phyloP scores from a whole-genome alignment of 2,329 filamentous ascomycete species.

The Diaporthe humulicola region DNA sequence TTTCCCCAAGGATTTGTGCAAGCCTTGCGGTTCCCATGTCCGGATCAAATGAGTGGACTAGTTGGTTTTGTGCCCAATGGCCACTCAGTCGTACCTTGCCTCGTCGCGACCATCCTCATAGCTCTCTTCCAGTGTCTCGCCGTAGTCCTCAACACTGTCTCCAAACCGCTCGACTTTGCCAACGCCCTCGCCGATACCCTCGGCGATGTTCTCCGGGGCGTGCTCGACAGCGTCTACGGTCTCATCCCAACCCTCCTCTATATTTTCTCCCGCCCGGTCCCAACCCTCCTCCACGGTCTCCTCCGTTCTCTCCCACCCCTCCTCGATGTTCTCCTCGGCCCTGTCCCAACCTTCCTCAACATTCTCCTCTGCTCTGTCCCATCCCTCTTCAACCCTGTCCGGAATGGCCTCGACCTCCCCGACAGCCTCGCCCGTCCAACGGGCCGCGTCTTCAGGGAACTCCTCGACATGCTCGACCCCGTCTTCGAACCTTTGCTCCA shows the following conservation, averaged over 20 bases:
- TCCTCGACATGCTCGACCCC: constrained; percentile 33
- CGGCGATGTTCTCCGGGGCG: constrained; percentile 34
- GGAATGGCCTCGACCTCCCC: constrained; percentile 31
- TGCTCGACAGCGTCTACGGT: constrained; percentile 35
- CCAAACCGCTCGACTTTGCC: constrained; percentile 36
- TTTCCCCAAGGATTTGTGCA: not conserved
- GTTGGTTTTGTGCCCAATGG: not conserved
- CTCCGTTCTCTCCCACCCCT: constrained; percentile 28
- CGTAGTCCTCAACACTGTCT: constrained; percentile 20
- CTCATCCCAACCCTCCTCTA: constrained; percentile 40
- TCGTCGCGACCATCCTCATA: constrained; percentile 36
- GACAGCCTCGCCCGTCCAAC: constrained; percentile 35
- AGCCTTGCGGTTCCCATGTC: not conserved
- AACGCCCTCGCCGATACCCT: constrained; percentile 29
- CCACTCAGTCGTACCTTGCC: constrained; percentile 34
- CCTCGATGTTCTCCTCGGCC: constrained; percentile 27
- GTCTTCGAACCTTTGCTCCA: constrained; percentile 34
- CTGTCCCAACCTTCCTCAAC: constrained; percentile 22
- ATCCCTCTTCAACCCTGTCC: constrained; percentile 21
- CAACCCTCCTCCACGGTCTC: constrained; percentile 27
- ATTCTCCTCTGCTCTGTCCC: constrained; percentile 33
- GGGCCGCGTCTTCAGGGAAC: constrained; percentile 35
- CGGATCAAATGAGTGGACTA: not conserved
- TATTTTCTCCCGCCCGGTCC: constrained; percentile 44
- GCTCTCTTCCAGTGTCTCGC: constrained; percentile 27